Evolutionary conservation across 2,329 filamentous ascomycete genomes (phyloP), one percentile per base, ranked within the genome.

Genomic region (Xylaria sp.): DNA sequence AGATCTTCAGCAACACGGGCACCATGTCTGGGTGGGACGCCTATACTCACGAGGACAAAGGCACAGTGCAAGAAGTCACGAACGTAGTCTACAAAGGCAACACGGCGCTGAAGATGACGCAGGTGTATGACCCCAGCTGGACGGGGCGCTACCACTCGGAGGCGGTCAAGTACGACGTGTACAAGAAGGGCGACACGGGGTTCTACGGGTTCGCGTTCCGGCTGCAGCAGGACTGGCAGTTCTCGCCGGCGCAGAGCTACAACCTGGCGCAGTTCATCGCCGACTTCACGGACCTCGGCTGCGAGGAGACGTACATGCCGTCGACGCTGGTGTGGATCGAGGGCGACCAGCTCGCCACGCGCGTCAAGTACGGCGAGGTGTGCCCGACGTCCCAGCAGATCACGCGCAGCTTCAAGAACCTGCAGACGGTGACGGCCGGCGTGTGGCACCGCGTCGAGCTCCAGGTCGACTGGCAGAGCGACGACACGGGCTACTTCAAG

Each of bases 121-220:
- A 83, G 70, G 78, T 76, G 39, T 82, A 82, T 74, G 78, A 82
- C 66, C 39, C 78, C 0, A 73, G 65, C 71, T 84, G 81, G 73
- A 73, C 58, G 1, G 82, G 79, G 22, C 82, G 83, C 10, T 85
- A 84, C 74, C 83, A 85, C 76, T 82, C 84, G 42, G 83, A 85
- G 73, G 81, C 80, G 13, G 76, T 78, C 64, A 78, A 81, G 67
- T 75, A 80, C 70, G 73, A 81, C 67, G 83, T 78, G 20, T 85
- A 85, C 76, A 74, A 77, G 66, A 79, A 78, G 61, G 82, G 80
- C 53, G 80, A 85, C 62, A 75, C 75, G 22, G 80, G 79, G 27
- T 84, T 81, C 75, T 85, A 86, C 76, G 82, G 83, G 39, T 86
- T 86, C 73, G 75, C 77, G 0, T 85, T 86, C 76, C 81, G 82